phyloP scores from a whole-genome alignment of 345 rosid genomes.

The Eucalyptus tenuipes region DNA sequence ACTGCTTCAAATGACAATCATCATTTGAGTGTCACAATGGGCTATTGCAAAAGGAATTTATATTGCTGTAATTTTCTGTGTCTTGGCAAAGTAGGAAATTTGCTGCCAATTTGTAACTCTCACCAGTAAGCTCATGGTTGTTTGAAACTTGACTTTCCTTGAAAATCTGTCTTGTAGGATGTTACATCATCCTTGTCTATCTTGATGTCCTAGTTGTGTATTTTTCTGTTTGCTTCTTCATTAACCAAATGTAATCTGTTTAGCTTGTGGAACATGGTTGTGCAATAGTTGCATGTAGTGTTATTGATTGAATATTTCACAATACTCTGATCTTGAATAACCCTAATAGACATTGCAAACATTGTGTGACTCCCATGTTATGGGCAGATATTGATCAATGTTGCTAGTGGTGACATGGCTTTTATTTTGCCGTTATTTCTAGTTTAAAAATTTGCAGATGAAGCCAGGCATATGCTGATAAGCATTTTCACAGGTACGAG shows the following conservation, averaged over 20 bases:
- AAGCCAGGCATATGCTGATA: background rate
- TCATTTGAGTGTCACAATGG: background rate
- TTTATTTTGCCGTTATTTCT: background rate
- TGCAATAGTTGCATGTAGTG: background rate
- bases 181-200: background rate
- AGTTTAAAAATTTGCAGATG: background rate
- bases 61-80: background rate
- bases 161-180: background rate
- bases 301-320: background rate
- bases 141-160: background rate
- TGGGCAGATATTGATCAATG: background rate
- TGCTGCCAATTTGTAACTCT: background rate
- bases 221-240: background rate
- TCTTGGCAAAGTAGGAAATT: background rate
- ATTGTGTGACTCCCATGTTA: background rate
- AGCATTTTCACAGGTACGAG: constrained; percentile 54
- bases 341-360: background rate
- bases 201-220: background rate
- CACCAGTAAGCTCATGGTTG: background rate
- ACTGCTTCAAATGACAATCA: background rate
- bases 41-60: background rate
- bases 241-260: background rate
- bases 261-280: background rate
- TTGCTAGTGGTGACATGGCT: background rate
- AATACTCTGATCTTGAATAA: background rate